Base-by-base conservation (phyloP, 805 yeast species). In the Starmerella cellae region DNA sequence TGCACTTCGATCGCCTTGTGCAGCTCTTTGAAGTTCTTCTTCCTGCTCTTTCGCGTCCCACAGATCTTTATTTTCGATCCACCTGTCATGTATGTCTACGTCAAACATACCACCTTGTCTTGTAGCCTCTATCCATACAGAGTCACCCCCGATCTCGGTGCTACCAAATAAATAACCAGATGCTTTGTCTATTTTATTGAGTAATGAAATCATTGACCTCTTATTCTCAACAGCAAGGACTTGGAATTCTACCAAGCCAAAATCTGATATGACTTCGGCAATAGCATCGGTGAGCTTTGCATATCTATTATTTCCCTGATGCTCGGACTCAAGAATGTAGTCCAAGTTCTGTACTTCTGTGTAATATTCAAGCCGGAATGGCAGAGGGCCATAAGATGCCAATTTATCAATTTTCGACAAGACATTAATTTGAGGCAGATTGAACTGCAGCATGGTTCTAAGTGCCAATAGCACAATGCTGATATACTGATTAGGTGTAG, bases 81-180 rank as follows among this genome's bases (percentile, higher is more conserved):
- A 91, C 46, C 99, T 69, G 51, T 91, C 98, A 52, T 91, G 98
- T 4, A 84, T 73, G 58, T 87, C 95, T 5, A 74, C 64, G 4
- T 66, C 66, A 11, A 60, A 47, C 34, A 60, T 62, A 10, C 82
- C 76, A 31, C 87, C 78, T 56, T 82, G 83, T 49, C 97, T 69
- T 0, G 88, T 73, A 0, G 95, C 95, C 53, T 88, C 95, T n/a
- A 85, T 82, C 98, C 98, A 91, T 2, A 91, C 76, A 0, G 88
- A 74, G 57, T 91, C 99, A n/a, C 97, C 98, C 2, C 96, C 95
- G 6, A 88, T 69, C 53, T 91, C 99, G 24, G 85, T 82, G 1
- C 87, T 68, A 0, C 99, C 99, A 65, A 83, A 84, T 51, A 82
- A 71, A 58, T 91, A 91, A 0, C 99, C 99, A 53, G 79, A 82